Evolutionary conservation across 257 asterid species (phyloP).

Genomic region (Solanum habrochaites): DNA sequence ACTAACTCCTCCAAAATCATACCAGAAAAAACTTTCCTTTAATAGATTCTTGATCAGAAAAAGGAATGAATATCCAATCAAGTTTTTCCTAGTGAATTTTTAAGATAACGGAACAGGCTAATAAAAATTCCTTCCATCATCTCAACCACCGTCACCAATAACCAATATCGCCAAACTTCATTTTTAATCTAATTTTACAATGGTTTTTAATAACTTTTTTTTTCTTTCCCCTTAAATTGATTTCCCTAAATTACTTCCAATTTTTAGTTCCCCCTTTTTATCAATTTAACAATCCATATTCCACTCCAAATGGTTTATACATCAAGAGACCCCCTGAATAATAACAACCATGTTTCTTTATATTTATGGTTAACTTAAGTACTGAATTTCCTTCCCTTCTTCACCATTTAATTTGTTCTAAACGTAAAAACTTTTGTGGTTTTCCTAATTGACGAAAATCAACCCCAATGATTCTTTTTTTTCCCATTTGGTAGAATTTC

Average conservation of each 20-base stretch:
- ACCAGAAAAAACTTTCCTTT: no score
- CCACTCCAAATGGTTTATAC: background rate
- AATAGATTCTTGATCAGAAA: no score
- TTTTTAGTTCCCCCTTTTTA: no score
- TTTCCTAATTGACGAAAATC: constrained; percentile 37
- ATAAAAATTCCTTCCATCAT: background rate
- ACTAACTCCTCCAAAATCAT: no score
- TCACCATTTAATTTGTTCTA: background rate
- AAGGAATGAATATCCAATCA: background rate
- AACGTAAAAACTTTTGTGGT: constrained; percentile 48
- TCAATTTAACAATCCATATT: background rate
- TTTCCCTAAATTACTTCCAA: background rate
- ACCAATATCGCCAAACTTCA: background rate
- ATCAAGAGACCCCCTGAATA: constrained; percentile 6
- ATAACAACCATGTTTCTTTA: constrained; percentile 5
- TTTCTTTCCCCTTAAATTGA: background rate
- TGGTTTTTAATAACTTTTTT: background rate
- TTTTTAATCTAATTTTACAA: background rate
- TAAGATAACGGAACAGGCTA: background rate
- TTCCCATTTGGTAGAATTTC: constrained; percentile 23
- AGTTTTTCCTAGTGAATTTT: background rate
- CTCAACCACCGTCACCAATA: background rate
- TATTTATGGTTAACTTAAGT: background rate
- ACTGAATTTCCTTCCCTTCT: constrained; percentile 3
- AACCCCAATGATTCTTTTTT: constrained; percentile 26